Percentiles rank a stretch among this genome's conserved stretches.
phyloP scores from a whole-genome alignment of 1,139 yeast species.

The Groenewaldozyma sp. region DNA sequence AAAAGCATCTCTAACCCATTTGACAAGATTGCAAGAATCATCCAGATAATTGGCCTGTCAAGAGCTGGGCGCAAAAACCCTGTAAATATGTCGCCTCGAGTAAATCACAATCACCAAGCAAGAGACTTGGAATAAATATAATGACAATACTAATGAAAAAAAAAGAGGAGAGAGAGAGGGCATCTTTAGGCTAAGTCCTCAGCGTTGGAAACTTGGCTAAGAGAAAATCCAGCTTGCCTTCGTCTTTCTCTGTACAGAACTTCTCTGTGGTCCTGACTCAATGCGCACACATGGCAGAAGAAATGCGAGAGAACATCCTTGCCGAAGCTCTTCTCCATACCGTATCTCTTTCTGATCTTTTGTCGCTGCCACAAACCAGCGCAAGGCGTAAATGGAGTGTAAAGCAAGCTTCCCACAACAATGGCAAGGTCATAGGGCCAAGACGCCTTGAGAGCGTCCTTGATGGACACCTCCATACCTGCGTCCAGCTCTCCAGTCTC shows the following conservation, averaged over 20 bases:
- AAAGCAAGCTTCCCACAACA: slow-evolving; percentile 5
- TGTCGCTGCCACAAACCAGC: slow-evolving; percentile 12
- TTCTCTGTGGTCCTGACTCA: slow-evolving; percentile 18
- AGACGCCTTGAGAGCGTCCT: slow-evolving; percentile 10
- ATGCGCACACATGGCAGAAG: slow-evolving; percentile 14
- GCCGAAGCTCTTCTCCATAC: slow-evolving; percentile 6
- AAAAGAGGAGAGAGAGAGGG: not conserved
- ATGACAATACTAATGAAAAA: slow-evolving; percentile 1
- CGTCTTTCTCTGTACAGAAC: slow-evolving; percentile 11
- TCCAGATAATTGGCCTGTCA: too few relatives aligned
- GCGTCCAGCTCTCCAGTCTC: slow-evolving; percentile 7
- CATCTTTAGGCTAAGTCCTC: not conserved
- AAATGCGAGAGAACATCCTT: slow-evolving; percentile 11
- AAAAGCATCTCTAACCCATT: not conserved
- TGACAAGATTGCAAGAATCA: not conserved
- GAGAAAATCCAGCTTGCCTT: slow-evolving; percentile 6
- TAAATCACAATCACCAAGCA: too few relatives aligned
- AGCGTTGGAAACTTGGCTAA: slow-evolving; percentile 3
- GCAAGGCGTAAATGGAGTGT: slow-evolving; percentile 4
- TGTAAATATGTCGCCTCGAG: too few relatives aligned
- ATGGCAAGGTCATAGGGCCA: slow-evolving; percentile 4
- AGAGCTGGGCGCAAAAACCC: too few relatives aligned
- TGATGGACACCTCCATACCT: slow-evolving; percentile 5
- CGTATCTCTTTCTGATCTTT: slow-evolving; percentile 11
- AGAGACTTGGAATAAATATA: too few relatives aligned